phyloP scores from a whole-genome alignment of 257 asterid genomes.

The Solanum piurae region DNA sequence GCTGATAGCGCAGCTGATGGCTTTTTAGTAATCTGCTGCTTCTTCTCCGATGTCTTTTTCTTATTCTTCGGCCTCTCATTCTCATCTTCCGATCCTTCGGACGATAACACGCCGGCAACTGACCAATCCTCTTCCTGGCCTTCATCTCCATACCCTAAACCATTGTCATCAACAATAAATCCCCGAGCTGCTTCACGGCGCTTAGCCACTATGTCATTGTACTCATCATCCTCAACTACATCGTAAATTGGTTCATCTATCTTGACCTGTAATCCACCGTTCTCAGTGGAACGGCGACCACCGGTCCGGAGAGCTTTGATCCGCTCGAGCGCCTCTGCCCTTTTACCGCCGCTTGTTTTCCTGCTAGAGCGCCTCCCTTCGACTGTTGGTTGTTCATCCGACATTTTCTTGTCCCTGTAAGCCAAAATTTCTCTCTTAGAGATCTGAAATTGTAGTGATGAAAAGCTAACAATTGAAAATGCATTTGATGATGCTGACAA shows the following conservation, averaged over 20 bases:
- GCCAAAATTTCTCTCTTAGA: neutral
- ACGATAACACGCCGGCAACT: slow-evolving; percentile 35
- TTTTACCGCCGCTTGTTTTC: slow-evolving; percentile 20
- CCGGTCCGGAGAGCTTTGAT: slow-evolving; percentile 60
- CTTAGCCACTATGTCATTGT: slow-evolving; percentile 68
- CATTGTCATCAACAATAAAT: slow-evolving; percentile 80
- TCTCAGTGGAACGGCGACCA: slow-evolving; percentile 46
- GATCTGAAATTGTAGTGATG: neutral
- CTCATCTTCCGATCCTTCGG: slow-evolving; percentile 70
- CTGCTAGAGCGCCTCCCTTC: slow-evolving; percentile 58
- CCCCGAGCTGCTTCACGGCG: slow-evolving; percentile 67
- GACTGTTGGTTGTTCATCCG: slow-evolving; percentile 50
- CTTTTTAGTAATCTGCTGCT: slow-evolving; percentile 44
- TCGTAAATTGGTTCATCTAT: slow-evolving; percentile 78
- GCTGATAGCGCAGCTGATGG: slow-evolving; percentile 54
- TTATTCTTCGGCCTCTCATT: slow-evolving; percentile 46
- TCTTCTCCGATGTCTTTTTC: slow-evolving; percentile 50
- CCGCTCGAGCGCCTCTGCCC: slow-evolving; percentile 63
- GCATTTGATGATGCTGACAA: neutral
- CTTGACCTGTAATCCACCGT: slow-evolving; percentile 48
- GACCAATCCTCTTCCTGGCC: slow-evolving; percentile 98
- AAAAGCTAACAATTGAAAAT: neutral
- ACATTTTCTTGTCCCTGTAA: slow-evolving; percentile 18
- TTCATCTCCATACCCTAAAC: slow-evolving; percentile 85
- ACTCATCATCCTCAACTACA: slow-evolving; percentile 75